Percentiles rank a stretch among this genome's conserved stretches.
Conservation (phyloP, 2,329 filamentous ascomycete genomes). For the Penicillium sp. region DNA sequence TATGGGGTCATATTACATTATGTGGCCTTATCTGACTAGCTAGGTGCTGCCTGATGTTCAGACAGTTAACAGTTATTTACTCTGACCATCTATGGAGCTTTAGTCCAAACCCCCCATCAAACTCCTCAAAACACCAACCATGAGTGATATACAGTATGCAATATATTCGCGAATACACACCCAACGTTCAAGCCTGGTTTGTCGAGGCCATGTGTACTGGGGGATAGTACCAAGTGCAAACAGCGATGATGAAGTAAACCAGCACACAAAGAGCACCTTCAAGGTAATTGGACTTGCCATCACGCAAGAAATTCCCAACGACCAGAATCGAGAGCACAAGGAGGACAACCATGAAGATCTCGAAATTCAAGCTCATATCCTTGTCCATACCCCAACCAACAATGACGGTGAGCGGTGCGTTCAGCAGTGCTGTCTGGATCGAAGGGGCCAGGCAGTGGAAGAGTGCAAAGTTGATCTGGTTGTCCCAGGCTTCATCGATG, state of each 20-base stretch:
- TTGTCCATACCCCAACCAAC: conserved; percentile 76
- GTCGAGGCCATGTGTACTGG: conserved; percentile 42
- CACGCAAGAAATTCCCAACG: conserved; percentile 81
- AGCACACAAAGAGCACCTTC: conserved; percentile 77
- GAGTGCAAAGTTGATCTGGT: conserved; percentile 75
- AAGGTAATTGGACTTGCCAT: conserved; percentile 87
- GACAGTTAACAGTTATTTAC: not conserved
- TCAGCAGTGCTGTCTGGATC: conserved; percentile 86
- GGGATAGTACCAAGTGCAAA: conserved; percentile 63
- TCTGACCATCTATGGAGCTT: not conserved
- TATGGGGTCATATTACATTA: not conserved
- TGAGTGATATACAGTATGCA: not conserved
- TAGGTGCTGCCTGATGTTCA: not conserved
- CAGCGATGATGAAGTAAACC: conserved; percentile 63
- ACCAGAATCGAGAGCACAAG: conserved; percentile 82
- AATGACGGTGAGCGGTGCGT: conserved; percentile 77
- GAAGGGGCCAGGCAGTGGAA: conserved; percentile 84
- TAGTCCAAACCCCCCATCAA: not conserved
- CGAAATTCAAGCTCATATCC: conserved; percentile 77
- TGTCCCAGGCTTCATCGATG: conserved; percentile 74
- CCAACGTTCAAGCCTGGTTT: conserved; percentile 14
- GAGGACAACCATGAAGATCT: conserved; percentile 80
- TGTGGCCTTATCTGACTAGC: conserved; percentile 1
- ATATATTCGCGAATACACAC: not conserved
- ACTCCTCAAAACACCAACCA: not conserved